Conservation (phyloP, 2,329 filamentous ascomycete species). For the Tolypocladium tropicale region DNA sequence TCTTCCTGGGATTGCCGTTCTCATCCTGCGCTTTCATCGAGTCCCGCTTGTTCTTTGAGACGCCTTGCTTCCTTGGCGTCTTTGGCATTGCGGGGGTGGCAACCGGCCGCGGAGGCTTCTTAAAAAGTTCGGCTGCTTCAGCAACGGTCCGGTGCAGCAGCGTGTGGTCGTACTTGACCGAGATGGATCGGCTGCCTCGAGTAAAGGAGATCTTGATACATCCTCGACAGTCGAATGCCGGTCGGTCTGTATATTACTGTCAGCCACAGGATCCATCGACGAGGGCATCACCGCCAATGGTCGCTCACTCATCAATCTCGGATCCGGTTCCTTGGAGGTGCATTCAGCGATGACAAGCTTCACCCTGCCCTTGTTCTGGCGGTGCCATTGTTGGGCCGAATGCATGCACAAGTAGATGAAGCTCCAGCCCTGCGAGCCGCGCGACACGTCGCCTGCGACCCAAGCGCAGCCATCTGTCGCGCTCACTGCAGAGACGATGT, state of each 20-base stretch:
- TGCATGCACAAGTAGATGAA: conserved; percentile 44
- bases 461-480: conserved; percentile 38
- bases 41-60: conserved; percentile 17
- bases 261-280: not conserved
- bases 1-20: conserved; percentile 15
- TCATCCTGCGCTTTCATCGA: conserved; percentile 12
- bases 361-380: conserved; percentile 30
- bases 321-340: conserved; percentile 36
- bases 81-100: conserved; percentile 13
- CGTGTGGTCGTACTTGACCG: conserved; percentile 45
- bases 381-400: conserved; percentile 40
- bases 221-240: conserved; percentile 50
- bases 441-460: conserved; percentile 33
- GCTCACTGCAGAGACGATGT: conserved; percentile 33
- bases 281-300: not conserved
- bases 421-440: conserved; percentile 38
- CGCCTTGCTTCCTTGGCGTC: conserved; percentile 14
- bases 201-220: conserved; percentile 38
- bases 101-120: conserved; percentile 28
- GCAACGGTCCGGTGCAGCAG: conserved; percentile 46
- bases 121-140: conserved; percentile 35
- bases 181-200: conserved; percentile 33
- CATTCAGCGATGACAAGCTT: conserved; percentile 37
- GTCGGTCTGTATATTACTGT: conserved; percentile 30
- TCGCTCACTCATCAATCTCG: conserved; percentile 30